Percentiles rank a stretch among this genome's conserved stretches.
Evolutionary conservation across 257 asterid species (phyloP).

Genomic region (Scutellaria barbata): DNA sequence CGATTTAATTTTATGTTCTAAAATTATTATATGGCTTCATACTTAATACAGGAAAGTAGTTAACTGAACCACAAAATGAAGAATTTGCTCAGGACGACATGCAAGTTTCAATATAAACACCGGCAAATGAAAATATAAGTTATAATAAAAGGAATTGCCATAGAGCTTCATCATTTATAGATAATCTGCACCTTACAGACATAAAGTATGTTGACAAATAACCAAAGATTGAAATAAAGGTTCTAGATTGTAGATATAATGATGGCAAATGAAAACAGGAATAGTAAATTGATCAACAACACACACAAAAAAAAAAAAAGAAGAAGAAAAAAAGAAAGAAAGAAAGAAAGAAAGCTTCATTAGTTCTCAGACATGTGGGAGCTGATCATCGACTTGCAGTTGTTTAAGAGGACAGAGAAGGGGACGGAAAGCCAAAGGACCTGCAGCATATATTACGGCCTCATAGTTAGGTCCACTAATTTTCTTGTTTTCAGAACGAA

Average conservation of each 20-base stretch:
- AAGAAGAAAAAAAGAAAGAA: no score
- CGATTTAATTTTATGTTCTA: not conserved
- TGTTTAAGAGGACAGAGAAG: no score
- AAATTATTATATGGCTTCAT: not conserved
- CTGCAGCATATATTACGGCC: conserved; percentile 71
- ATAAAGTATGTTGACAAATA: conserved; percentile 20
- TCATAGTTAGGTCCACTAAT: conserved; percentile 52
- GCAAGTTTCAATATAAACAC: no score
- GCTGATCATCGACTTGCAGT: no score
- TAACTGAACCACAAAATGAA: no score
- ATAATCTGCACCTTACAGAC: no score
- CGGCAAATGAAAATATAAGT: no score
- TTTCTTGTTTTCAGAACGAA: conserved; percentile 67
- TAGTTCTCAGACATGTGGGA: no score
- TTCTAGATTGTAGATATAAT: conserved; percentile 34
- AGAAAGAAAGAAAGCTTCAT: no score
- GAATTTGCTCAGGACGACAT: no score
- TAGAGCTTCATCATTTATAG: not conserved
- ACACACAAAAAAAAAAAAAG: no score
- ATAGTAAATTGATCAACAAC: conserved; percentile 11
- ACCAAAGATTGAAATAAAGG: not conserved
- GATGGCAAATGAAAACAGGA: not conserved
- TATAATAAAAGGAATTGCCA: no score
- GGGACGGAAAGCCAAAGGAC: conserved; percentile 83
- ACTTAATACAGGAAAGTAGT: not conserved